Percentiles rank a stretch among this genome's conserved stretches.
Conservation (phyloP, 108 stramenopile genomes). For the Hondaea fermentalgiana region DNA sequence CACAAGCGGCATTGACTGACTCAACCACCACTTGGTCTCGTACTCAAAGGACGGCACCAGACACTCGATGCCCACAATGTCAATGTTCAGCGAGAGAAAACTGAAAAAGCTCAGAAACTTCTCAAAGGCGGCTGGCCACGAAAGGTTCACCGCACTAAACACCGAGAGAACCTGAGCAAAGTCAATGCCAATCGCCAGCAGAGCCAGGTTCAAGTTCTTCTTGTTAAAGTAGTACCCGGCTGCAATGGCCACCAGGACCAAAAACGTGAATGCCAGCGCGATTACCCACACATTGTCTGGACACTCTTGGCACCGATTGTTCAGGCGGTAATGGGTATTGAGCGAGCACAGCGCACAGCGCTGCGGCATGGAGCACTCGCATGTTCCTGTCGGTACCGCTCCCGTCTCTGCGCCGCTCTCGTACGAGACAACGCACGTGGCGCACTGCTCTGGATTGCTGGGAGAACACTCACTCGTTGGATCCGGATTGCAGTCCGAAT, state of each 20-base stretch:
- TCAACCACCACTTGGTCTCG: conserved; percentile 26
- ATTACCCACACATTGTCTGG: conserved; percentile 24
- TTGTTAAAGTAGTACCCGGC: conserved; percentile 25
- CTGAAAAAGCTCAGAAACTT: conserved; percentile 7
- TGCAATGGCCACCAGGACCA: conserved; percentile 5
- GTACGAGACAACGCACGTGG: not conserved
- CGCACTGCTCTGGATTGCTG: not conserved
- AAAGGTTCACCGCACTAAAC: conserved; percentile 20
- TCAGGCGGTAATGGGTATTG: conserved; percentile 23
- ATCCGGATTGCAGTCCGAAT: conserved; percentile 8
- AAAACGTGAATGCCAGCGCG: not conserved
- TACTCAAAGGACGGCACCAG: conserved; percentile 10
- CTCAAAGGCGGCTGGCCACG: conserved; percentile 23
- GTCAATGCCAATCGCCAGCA: conserved; percentile 31
- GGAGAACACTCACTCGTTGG: not conserved
- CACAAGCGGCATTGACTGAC: not conserved
- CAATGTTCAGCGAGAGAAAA: conserved; percentile 32
- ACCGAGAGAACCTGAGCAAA: conserved; percentile 36
- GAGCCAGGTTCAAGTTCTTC: conserved; percentile 27
- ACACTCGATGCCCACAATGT: conserved; percentile 33
- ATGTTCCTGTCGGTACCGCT: not conserved
- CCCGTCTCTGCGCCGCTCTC: not conserved
- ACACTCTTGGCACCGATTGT: conserved; percentile 27
- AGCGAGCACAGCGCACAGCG: conserved; percentile 6
- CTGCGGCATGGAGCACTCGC: conserved; percentile 14